Evolutionary conservation across 345 rosid species (phyloP).

Genomic region (Cardamine resedifolia): DNA sequence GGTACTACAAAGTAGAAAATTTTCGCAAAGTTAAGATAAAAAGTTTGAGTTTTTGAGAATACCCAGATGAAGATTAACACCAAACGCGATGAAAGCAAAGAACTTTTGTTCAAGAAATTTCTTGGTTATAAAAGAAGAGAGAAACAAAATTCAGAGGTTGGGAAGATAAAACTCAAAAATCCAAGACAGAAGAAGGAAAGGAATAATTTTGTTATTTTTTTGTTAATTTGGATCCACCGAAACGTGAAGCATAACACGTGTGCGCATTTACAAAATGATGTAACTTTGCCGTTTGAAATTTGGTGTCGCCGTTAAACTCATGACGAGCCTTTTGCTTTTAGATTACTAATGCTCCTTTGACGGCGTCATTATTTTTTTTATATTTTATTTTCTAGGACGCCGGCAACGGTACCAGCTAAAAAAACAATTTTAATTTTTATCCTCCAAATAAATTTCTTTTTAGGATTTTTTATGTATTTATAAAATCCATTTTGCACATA

Average conservation of each 20-base stretch:
- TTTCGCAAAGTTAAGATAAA: neutral
- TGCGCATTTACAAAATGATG: neutral
- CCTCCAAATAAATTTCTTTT: too few relatives aligned
- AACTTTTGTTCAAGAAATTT: neutral
- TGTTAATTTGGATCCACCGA: neutral
- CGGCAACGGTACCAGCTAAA: too few relatives aligned
- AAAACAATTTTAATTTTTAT: too few relatives aligned
- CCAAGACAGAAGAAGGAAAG: neutral
- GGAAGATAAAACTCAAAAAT: neutral
- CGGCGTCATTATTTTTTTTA: too few relatives aligned
- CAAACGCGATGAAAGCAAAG: neutral
- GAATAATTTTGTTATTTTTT: neutral
- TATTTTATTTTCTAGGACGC: too few relatives aligned
- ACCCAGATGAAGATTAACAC: conserved; percentile 32
- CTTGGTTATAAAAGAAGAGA: neutral
- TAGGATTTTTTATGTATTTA: too few relatives aligned
- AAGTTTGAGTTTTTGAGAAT: conserved; percentile 14
- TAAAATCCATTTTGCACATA: too few relatives aligned
- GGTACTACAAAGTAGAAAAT: neutral
- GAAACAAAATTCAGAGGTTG: neutral
- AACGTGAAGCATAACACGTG: conserved; percentile 11
- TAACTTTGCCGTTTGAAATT: neutral
- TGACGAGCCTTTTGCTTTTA: neutral
- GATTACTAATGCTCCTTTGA: neutral
- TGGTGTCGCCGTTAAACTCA: neutral